Evolutionary conservation across 2,329 filamentous ascomycete genomes (phyloP).

Genomic region (Grosmannia penicillata): DNA sequence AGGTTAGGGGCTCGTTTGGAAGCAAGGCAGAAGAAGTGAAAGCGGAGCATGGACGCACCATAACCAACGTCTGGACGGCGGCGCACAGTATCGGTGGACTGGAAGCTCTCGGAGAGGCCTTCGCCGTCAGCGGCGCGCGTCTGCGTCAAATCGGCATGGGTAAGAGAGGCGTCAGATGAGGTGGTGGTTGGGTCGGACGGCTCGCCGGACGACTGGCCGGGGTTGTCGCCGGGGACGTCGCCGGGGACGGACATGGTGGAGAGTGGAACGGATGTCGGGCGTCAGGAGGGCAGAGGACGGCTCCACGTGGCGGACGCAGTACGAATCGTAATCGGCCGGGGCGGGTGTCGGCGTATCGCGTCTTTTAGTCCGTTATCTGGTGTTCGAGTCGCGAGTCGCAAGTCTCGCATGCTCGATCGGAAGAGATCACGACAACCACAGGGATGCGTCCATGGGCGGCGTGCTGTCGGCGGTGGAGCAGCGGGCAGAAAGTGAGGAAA

Average conservation of each 20-base stretch:
- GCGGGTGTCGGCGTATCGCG: too few relatives aligned
- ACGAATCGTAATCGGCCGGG: too few relatives aligned
- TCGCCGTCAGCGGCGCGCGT: slow-evolving; percentile 14
- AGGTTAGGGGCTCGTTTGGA: neutral
- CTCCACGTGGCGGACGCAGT: too few relatives aligned
- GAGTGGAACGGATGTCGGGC: too few relatives aligned
- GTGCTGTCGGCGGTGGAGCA: neutral
- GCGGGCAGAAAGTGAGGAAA: neutral
- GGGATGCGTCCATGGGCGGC: too few relatives aligned
- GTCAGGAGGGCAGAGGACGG: too few relatives aligned
- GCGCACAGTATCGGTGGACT: slow-evolving; percentile 45
- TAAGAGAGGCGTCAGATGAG: neutral
- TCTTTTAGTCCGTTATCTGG: too few relatives aligned
- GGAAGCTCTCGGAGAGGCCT: slow-evolving; percentile 35
- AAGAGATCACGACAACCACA: too few relatives aligned
- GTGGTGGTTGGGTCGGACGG: too few relatives aligned
- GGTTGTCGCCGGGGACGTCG: neutral
- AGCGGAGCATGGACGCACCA: slow-evolving; percentile 26
- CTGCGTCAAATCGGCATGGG: neutral
- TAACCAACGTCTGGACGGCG: slow-evolving; percentile 39
- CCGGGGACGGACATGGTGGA: neutral
- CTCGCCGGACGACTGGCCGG: too few relatives aligned
- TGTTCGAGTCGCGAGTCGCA: too few relatives aligned
- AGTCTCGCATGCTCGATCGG: too few relatives aligned
- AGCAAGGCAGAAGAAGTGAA: slow-evolving; percentile 9